Percentiles rank a stretch among this genome's conserved stretches.
Evolutionary conservation across 1,284 basidiomycete species (phyloP).

Genomic region (Sphagnurus paluster): DNA sequence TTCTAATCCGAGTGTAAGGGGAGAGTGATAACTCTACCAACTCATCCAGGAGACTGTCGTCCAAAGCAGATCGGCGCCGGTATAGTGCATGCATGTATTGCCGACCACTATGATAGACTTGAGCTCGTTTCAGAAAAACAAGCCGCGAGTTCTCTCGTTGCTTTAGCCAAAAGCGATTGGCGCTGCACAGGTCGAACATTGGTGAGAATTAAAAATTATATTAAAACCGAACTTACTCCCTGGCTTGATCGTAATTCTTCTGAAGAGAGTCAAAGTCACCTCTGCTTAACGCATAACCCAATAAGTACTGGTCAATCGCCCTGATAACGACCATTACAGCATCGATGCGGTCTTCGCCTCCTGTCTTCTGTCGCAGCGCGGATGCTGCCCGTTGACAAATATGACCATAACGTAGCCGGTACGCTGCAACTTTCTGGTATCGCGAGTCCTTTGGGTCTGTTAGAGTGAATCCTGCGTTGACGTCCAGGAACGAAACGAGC

Average conservation of each 20-base stretch:
- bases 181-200: constrained; percentile 33
- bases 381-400: constrained; percentile 72
- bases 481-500: constrained; percentile 58
- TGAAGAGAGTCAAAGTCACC: constrained; percentile 60
- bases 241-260: constrained; percentile 66
- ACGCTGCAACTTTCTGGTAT: constrained; percentile 63
- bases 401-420: constrained; percentile 71
- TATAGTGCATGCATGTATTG: constrained; percentile 81
- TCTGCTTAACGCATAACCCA: constrained; percentile 71
- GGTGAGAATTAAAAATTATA: not conserved
- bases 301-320: constrained; percentile 73
- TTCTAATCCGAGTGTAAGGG: constrained; percentile 78
- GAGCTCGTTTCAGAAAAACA: constrained; percentile 80
- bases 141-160: constrained; percentile 77
- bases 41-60: constrained; percentile 79
- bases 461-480: constrained; percentile 76
- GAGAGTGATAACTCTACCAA: constrained; percentile 86
- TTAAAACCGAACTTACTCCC: constrained; percentile 54
- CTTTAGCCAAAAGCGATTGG: constrained; percentile 67
- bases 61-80: constrained; percentile 77
- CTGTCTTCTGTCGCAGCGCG: constrained; percentile 57
- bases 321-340: constrained; percentile 72
- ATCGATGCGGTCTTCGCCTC: constrained; percentile 91
- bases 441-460: constrained; percentile 75
- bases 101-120: constrained; percentile 71